Evolutionary conservation across 257 asterid genomes (phyloP), one percentile per base, ranked within the genome.

Genomic region (Prunella vulgaris): DNA sequence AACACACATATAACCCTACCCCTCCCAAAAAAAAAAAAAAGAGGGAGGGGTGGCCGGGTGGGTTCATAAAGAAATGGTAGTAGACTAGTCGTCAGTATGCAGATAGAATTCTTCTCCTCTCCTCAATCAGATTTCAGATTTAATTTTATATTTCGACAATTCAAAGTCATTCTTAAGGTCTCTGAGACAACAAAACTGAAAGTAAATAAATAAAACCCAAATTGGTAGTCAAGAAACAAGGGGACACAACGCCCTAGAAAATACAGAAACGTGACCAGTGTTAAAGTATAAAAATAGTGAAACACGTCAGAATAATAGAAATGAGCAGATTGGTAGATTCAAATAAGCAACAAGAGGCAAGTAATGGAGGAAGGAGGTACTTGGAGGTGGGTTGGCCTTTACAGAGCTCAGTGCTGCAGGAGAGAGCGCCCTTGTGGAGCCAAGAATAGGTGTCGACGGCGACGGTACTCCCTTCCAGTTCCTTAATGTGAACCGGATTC

Each of bases 341-440:
- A n/a, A 13, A 18, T 56, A 63, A 51, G 38, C 59, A 68, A 59
- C 6, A 57, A 51, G 61, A 52, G 27, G 22, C 24, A 25, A 54
- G 10, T n/a, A 73, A 32, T 14, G 57, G 44, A 15, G 27, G 63
- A 20, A 22, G 18, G 63, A 15, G 14, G 20, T 87, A 93, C 99
- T 82, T 93, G 85, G 93, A 76, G 3, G 97, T 89, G 75, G 96
- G 89, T 3, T 74, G 83, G 80, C 95, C 96, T 84, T 90, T 93
- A 83, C 99, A 93, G 74, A 93, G 97, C n/a, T 93, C 93, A 68
- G 86, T 84, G 83, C 99, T 88, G 78, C 97, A 90, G 62, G 95
- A 84, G 76, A 93, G 87, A 7, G 97, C 99, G n/a, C 99, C 99
- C 79, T 88, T 93, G 80, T 93, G 99, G 38, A 93, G 93, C 97